A percentile compares a stretch with the other conserved stretches of the same genome.
Conservation (phyloP, 2,329 filamentous ascomycete genomes). For the Calycina herbarum region DNA sequence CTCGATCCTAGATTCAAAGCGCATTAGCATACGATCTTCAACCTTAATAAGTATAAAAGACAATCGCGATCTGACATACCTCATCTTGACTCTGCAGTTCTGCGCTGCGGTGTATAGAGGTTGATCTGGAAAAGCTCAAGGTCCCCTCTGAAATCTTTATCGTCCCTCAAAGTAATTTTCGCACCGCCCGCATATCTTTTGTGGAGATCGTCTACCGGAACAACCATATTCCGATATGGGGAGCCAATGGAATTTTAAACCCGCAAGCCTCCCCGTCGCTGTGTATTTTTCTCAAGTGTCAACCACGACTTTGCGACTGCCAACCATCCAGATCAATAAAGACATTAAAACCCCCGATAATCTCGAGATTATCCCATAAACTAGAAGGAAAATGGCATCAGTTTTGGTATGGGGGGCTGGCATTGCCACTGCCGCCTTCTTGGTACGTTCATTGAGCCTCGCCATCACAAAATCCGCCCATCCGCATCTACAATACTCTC, state of each 20-base stretch:
- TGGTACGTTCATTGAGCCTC: conserved; percentile 46
- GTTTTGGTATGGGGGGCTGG: conserved; percentile 59
- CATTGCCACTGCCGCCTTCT: conserved; percentile 64
- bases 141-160: conserved; percentile 7
- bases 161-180: background rate
- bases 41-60: background rate
- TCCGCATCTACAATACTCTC: background rate
- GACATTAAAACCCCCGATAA: background rate
- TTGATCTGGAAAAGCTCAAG: background rate
- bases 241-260: background rate
- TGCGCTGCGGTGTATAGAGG: conserved; percentile 17
- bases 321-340: background rate
- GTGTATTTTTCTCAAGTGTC: background rate
- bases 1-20: conserved; percentile 47
- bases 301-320: background rate
- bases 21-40: background rate
- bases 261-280: too few species aligned
- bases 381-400: conserved; percentile 52
- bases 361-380: background rate
- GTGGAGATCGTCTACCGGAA: background rate
- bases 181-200: conserved; percentile 20
- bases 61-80: conserved; percentile 9
- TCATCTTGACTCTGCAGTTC: conserved; percentile 28
- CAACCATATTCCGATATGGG: background rate
- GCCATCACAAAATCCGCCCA: conserved; percentile 6